Evolutionary conservation across 2,329 filamentous ascomycete species (phyloP).

Genomic region (Colletotrichum sp.): DNA sequence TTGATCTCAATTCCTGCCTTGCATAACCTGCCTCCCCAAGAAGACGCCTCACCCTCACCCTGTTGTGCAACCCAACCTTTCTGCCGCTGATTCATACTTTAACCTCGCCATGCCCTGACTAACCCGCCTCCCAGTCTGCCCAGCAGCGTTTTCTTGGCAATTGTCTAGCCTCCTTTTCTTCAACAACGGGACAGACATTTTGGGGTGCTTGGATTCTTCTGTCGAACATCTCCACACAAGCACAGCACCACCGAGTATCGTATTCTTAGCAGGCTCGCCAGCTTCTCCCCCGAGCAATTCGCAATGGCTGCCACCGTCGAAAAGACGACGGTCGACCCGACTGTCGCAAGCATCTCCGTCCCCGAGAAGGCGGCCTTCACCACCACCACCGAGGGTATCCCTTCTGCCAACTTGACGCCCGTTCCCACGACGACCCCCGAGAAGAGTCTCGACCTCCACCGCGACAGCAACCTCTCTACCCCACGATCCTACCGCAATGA

Average conservation of each 20-base stretch:
- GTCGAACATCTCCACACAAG: background rate
- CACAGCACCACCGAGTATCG: background rate
- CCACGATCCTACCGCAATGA: constrained; percentile 45
- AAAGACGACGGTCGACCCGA: constrained; percentile 1
- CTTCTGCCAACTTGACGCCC: constrained; percentile 11
- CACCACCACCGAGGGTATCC: background rate
- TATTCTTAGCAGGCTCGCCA: background rate
- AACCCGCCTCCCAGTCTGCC: background rate
- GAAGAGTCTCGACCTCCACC: constrained; percentile 32
- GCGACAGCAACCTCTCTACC: constrained; percentile 46
- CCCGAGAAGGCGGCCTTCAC: constrained; percentile 18
- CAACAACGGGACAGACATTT: background rate
- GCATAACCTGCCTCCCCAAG: background rate
- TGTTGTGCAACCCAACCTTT: background rate
- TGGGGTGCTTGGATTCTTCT: background rate
- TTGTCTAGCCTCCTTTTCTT: background rate
- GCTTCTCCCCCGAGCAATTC: background rate
- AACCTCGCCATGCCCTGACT: constrained; percentile 11
- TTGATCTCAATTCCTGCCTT: constrained; percentile 4
- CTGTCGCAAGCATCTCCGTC: constrained; percentile 3
- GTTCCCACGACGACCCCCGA: constrained; percentile 22
- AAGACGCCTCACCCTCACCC: background rate
- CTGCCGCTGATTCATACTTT: background rate
- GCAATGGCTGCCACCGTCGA: constrained; percentile 11
- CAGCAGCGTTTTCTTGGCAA: constrained; percentile 7